A percentile compares a stretch with the other conserved stretches of the same genome.
Evolutionary conservation across 306 rosid genomes (phyloP).

Genomic region (Neltuma alba): DNA sequence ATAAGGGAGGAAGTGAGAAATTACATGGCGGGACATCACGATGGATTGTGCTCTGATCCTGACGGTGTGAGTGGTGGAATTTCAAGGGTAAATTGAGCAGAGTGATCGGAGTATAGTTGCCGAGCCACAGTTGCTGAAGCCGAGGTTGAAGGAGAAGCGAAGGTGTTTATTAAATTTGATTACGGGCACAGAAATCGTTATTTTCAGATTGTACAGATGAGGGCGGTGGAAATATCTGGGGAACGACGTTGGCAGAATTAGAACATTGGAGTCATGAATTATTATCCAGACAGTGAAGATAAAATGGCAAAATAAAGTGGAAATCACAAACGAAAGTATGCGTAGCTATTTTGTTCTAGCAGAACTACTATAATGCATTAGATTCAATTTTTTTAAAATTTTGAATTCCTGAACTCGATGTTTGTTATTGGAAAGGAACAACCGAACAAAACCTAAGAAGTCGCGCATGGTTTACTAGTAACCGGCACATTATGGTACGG

Average conservation of each 20-base stretch:
- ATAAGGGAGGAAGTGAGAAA: conserved; percentile 51
- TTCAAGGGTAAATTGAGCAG: conserved; percentile 11
- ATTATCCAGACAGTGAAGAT: not conserved
- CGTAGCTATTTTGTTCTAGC: not conserved
- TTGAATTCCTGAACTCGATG: not conserved
- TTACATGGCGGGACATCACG: conserved; percentile 41
- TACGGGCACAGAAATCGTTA: not conserved
- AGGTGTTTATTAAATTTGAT: not conserved
- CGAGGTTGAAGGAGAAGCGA: not conserved
- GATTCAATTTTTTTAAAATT: not conserved
- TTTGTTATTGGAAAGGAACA: not conserved
- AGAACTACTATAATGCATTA: not conserved
- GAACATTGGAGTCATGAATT: not conserved
- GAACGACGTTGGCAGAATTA: not conserved
- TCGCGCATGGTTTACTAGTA: not conserved
- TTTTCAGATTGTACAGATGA: conserved; percentile 7
- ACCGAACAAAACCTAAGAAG: not conserved
- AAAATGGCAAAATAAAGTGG: not conserved
- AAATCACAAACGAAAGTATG: not conserved
- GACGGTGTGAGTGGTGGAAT: conserved; percentile 21
- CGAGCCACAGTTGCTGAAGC: not conserved
- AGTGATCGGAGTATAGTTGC: not conserved
- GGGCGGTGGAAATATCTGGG: not conserved
- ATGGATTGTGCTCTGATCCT: not conserved
- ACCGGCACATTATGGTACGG: not conserved